Conservation (phyloP, 2,329 filamentous ascomycete species). For the Scleromitrula shiraiana region DNA sequence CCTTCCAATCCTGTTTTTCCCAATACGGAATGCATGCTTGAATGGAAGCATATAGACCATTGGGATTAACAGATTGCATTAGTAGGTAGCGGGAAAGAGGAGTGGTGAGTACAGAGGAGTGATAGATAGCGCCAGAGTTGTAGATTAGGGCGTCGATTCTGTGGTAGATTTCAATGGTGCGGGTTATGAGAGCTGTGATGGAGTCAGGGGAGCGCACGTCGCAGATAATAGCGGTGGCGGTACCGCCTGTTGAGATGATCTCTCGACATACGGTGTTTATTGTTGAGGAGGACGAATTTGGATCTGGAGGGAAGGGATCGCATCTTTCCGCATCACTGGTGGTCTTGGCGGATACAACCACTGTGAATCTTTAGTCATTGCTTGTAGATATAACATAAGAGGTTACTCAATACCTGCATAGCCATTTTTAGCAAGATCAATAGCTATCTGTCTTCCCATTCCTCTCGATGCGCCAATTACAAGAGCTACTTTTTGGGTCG, state of each 20-base stretch:
- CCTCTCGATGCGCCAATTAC: conserved; percentile 71
- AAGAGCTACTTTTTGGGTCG: conserved; percentile 47
- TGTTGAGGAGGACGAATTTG: conserved; percentile 70
- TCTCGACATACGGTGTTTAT: conserved; percentile 73
- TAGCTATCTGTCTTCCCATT: conserved; percentile 67
- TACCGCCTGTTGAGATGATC: conserved; percentile 55
- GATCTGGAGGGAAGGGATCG: conserved; percentile 63
- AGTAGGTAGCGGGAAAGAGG: conserved; percentile 68
- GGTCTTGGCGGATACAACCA: conserved; percentile 67
- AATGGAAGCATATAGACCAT: conserved; percentile 66
- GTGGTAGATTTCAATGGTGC: conserved; percentile 33
- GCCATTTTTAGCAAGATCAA: conserved; percentile 63
- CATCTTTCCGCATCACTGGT: conserved; percentile 52
- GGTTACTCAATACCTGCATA: conserved; percentile 53
- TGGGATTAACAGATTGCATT: conserved; percentile 68
- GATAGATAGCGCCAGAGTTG: conserved; percentile 82
- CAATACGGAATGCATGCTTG: conserved; percentile 64
- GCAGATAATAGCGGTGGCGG: conserved; percentile 59
- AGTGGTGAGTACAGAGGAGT: conserved; percentile 65
- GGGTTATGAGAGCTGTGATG: conserved; percentile 49
- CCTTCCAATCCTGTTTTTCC: conserved; percentile 42
- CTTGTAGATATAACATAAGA: neutral
- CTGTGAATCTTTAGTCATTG: conserved; percentile 11
- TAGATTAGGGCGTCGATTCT: conserved; percentile 70
- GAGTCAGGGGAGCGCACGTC: conserved; percentile 58